Evolutionary conservation across 164 flowering plant genomes (phyloP).

Genomic region (Platanus orientalis): DNA sequence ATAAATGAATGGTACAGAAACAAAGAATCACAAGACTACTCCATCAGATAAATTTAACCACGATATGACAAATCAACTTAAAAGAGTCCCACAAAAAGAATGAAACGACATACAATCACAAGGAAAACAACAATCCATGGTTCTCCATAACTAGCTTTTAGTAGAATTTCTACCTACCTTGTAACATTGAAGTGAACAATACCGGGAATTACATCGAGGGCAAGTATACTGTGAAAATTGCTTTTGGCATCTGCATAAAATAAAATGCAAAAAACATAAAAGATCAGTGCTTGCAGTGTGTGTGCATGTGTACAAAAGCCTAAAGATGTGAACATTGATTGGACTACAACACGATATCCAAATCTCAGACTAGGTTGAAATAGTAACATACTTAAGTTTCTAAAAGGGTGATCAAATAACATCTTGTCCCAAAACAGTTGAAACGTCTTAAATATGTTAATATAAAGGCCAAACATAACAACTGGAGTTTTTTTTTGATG

Average conservation of each 20-base stretch:
- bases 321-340: no score
- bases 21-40: no score
- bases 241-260: conserved; percentile 68
- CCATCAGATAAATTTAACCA: no score
- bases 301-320: background rate
- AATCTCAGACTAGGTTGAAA: no score
- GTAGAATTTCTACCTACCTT: conserved; percentile 42
- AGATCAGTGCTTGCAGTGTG: background rate
- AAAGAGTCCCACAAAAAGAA: background rate
- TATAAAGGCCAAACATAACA: no score
- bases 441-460: no score
- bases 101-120: background rate
- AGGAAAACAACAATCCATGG: background rate
- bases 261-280: conserved; percentile 6
- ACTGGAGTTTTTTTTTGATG: no score
- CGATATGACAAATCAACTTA: background rate
- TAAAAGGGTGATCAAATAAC: no score
- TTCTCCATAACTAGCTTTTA: background rate
- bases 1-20: no score
- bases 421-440: no score
- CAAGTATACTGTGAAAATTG: conserved; percentile 94
- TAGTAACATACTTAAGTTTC: no score
- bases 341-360: no score
- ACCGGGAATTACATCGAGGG: conserved; percentile 87
- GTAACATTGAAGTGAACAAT: conserved; percentile 90